Percentiles rank a stretch among this genome's conserved stretches.
These are phyloP conservation scores for Plasmodium gaboni DNA, from an alignment of 169 alveolate species.

Conservation along the genomic window DNA sequence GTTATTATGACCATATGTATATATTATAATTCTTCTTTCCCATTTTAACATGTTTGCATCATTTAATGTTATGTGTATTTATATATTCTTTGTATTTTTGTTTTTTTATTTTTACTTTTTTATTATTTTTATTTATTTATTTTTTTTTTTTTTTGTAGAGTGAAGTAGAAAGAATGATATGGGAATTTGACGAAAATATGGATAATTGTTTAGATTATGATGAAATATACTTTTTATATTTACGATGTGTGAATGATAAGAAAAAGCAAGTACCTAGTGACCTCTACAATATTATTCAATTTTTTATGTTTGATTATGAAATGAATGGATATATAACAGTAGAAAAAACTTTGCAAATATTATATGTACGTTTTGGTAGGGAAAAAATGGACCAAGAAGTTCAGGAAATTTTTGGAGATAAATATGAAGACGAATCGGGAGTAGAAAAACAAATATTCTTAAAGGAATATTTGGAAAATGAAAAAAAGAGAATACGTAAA, in stretches of 20 bases:
- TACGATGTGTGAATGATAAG: constrained; percentile 64
- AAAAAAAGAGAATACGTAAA: constrained; percentile 57
- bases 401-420: constrained; percentile 72
- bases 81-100: not conserved
- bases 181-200: constrained; percentile 74
- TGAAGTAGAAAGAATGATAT: constrained; percentile 73
- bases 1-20: not conserved
- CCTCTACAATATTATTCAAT: constrained; percentile 65
- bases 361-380: constrained; percentile 73
- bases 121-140: too few relatives aligned
- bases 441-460: constrained; percentile 62
- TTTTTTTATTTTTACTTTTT: too few relatives aligned
- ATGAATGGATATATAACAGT: constrained; percentile 76
- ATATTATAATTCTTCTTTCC: not conserved
- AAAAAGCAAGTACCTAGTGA: constrained; percentile 72
- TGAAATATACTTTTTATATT: constrained; percentile 66
- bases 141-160: constrained; percentile 25
- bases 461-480: constrained; percentile 61
- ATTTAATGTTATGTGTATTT: not conserved
- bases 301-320: constrained; percentile 73
- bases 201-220: constrained; percentile 73
- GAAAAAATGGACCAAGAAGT: constrained; percentile 73
- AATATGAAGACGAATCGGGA: constrained; percentile 69
- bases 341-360: constrained; percentile 67
- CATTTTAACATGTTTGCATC: too few relatives aligned